Conservation (phyloP, 164 flowering plant species). For the Liquidambar formosana region DNA sequence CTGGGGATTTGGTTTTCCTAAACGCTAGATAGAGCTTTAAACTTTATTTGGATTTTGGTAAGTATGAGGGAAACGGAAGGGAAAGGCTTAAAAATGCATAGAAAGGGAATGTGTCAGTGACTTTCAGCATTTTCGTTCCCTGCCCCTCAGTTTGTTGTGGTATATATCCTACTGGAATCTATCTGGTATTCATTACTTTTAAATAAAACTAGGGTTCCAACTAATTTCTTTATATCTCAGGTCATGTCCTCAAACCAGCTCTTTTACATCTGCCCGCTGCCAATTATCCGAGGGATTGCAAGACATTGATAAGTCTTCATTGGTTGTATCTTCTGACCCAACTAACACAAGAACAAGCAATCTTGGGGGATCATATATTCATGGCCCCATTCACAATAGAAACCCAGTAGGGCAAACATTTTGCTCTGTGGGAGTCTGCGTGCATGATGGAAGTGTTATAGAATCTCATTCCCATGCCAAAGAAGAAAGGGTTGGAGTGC, state of each 20-base stretch:
- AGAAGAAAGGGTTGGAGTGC: slow-evolving; percentile 84
- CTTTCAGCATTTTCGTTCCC: too few relatives aligned
- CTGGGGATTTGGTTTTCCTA: too few relatives aligned
- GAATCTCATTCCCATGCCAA: slow-evolving; percentile 40
- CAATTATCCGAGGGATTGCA: slow-evolving; percentile 1
- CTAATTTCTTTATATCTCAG: slow-evolving; percentile 12
- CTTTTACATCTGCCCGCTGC: slow-evolving; percentile 8
- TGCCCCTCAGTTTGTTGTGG: not conserved
- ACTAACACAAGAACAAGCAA: not conserved
- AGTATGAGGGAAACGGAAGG: too few relatives aligned
- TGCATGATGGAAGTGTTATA: slow-evolving; percentile 27
- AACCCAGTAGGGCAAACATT: slow-evolving; percentile 26
- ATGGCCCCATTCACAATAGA: slow-evolving; percentile 15
- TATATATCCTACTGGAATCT: too few relatives aligned
- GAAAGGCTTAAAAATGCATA: too few relatives aligned
- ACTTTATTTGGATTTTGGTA: too few relatives aligned
- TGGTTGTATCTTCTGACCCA: slow-evolving; percentile 4
- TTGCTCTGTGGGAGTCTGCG: slow-evolving; percentile 29
- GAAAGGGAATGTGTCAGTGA: too few relatives aligned
- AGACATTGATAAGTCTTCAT: slow-evolving; percentile 4
- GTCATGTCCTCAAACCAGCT: slow-evolving; percentile 14
- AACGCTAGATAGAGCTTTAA: too few relatives aligned
- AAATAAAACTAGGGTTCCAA: not conserved
- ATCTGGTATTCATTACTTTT: not conserved
- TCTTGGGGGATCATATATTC: not conserved